Base-by-base conservation (phyloP, 78 protist genomes). In the Planoprotostelium fungivorum region DNA sequence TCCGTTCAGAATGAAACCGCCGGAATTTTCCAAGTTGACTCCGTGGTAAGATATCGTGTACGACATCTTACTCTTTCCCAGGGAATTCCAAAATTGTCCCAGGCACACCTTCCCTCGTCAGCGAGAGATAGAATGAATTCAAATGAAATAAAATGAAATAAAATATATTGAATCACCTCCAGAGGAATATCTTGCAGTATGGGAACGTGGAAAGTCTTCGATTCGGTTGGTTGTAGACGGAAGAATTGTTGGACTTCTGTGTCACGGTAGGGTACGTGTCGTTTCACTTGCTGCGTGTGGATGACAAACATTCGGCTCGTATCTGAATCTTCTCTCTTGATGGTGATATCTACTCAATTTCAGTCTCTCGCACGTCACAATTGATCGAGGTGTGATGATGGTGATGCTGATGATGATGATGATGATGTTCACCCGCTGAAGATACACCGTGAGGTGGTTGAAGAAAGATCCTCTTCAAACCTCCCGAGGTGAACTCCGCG, bases 141-240 rank as follows among this genome's bases (percentile, higher is more conserved):
- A 73, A 29, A 29, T 73, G 29, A 73, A 29, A 37, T 85, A 37
- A 25, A 25, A 85, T 16, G 37, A 25, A 5, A 85, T 25, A 5
- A 85, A 37, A 25, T 85, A 16, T 36, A 5, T 85, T 36, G n/a
- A 25, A 5, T 35, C 87, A 36, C 87, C 36, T 36, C 87, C 16
- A 37, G 5, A 5, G 63, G 87, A 85, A 85, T 36, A 85, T 85
- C 16, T 5, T 36, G 35, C 29, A 85, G 63, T 25, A 37, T 85
- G 36, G 63, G 87, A 5, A 85, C 87, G 36, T 85, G 63, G 87
- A 85, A 85, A 36, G 37, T 37, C 63, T 85, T 85, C 37, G 87
- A 37, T 35, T 35, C 37, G 16, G 35, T 16, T 85, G 87, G 36
- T 25, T 35, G 5, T 16, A 85, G 16, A 5, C 5, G n/a, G 37